Evolutionary conservation across 2,329 filamentous ascomycete species (phyloP).

Genomic region (Pyricularia grisea): DNA sequence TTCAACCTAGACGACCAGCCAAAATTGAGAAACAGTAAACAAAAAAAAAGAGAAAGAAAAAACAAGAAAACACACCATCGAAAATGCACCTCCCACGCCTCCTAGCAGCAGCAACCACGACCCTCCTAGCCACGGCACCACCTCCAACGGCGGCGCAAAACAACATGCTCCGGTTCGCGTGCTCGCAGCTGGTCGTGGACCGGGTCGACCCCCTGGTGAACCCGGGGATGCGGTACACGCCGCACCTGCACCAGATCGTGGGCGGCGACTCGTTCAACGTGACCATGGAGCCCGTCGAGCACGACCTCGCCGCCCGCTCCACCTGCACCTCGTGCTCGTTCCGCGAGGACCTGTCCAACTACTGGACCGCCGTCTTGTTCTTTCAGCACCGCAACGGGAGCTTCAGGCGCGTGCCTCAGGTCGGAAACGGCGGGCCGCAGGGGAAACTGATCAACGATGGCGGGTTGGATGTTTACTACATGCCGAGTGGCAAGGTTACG

Average conservation of each 20-base stretch:
- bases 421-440: slow-evolving; percentile 34
- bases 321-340: slow-evolving; percentile 34
- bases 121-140: slow-evolving; percentile 14
- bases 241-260: slow-evolving; percentile 37
- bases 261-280: slow-evolving; percentile 35
- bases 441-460: slow-evolving; percentile 31
- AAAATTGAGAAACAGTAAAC: not conserved
- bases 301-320: slow-evolving; percentile 23
- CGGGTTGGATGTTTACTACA: slow-evolving; percentile 34
- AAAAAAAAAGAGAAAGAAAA: not conserved
- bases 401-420: slow-evolving; percentile 32
- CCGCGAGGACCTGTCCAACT: slow-evolving; percentile 34
- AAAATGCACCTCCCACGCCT: slow-evolving; percentile 18
- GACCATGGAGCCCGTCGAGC: slow-evolving; percentile 26
- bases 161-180: slow-evolving; percentile 36
- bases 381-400: slow-evolving; percentile 32
- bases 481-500: slow-evolving; percentile 29
- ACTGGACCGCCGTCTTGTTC: slow-evolving; percentile 37
- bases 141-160: slow-evolving; percentile 18
- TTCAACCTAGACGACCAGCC: too few relatives aligned
- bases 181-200: slow-evolving; percentile 37
- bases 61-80: not conserved
- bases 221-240: slow-evolving; percentile 32
- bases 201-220: slow-evolving; percentile 35
- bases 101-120: slow-evolving; percentile 11